Evolutionary conservation across 140 eudicot species (phyloP).

Genomic region (Oenanthe javanica): DNA sequence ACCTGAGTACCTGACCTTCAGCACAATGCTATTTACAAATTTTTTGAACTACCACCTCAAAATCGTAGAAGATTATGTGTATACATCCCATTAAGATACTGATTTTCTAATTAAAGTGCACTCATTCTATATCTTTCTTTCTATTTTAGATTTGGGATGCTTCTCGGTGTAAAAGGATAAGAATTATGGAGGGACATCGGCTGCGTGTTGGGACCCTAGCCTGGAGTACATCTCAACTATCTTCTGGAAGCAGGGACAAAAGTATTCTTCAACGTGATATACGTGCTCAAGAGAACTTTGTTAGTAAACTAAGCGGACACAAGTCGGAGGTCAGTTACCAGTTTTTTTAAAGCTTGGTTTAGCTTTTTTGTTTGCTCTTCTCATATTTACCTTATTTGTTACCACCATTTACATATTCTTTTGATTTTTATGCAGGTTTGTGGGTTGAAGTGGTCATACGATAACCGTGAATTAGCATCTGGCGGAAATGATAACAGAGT

Average conservation of each 20-base stretch:
- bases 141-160: slow-evolving; percentile 79
- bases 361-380: not conserved
- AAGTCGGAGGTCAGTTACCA: slow-evolving; percentile 70
- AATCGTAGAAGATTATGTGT: not conserved
- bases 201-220: slow-evolving; percentile 88
- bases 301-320: slow-evolving; percentile 82
- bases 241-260: slow-evolving; percentile 96
- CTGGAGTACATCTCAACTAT: slow-evolving; percentile 76
- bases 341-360: not conserved
- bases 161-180: slow-evolving; percentile 69
- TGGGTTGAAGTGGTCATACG: slow-evolving; percentile 95
- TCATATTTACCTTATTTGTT: not conserved
- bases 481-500: slow-evolving; percentile 95
- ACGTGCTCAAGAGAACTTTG: slow-evolving; percentile 77
- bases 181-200: slow-evolving; percentile 95
- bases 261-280: slow-evolving; percentile 85
- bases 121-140: not conserved
- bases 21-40: not conserved
- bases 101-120: not conserved
- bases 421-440: slow-evolving; percentile 56
- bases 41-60: not conserved
- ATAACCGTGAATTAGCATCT: slow-evolving; percentile 91
- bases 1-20: not conserved
- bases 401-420: slow-evolving; percentile 7
- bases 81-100: not conserved